phyloP scores from a whole-genome alignment of 2,329 filamentous ascomycete genomes.

The Monosporascus sp. region DNA sequence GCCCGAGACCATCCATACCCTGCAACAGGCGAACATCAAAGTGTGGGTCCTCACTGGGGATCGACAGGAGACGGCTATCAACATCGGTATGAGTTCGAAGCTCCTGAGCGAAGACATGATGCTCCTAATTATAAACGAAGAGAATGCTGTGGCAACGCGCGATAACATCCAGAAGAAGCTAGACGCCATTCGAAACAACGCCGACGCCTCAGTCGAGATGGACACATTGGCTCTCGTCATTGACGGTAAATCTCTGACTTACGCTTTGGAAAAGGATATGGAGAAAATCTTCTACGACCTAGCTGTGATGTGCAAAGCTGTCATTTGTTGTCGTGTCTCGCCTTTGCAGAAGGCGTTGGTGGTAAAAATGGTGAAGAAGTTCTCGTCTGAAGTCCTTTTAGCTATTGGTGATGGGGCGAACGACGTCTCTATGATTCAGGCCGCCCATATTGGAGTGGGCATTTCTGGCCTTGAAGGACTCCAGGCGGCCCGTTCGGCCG shows the following conservation, averaged over 20 bases:
- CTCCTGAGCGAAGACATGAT: conserved; percentile 99
- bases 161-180: conserved; percentile 92
- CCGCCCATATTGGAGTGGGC: conserved; percentile 93
- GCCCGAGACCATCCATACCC: conserved; percentile 93
- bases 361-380: conserved; percentile 94
- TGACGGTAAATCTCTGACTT: conserved; percentile 93
- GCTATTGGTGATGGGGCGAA: conserved; percentile 97
- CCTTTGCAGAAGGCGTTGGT: conserved; percentile 95
- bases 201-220: conserved; percentile 67
- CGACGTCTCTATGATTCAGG: conserved; percentile 99
- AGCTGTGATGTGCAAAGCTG: conserved; percentile 95
- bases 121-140: conserved; percentile 91
- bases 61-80: conserved; percentile 97
- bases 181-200: conserved; percentile 81
- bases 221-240: conserved; percentile 90
- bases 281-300: conserved; percentile 92
- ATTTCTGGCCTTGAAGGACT: conserved; percentile 97
- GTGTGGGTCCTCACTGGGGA: conserved; percentile 98
- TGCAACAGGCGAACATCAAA: conserved; percentile 96
- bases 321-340: conserved; percentile 95
- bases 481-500: conserved; percentile 90
- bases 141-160: conserved; percentile 68
- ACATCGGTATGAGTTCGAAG: conserved; percentile 99
- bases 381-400: conserved; percentile 83
- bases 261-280: conserved; percentile 84